Percentiles rank a stretch among this genome's conserved stretches.
Conservation (phyloP, 2,329 filamentous ascomycete species). For the Drechslerella stenobrocha region DNA sequence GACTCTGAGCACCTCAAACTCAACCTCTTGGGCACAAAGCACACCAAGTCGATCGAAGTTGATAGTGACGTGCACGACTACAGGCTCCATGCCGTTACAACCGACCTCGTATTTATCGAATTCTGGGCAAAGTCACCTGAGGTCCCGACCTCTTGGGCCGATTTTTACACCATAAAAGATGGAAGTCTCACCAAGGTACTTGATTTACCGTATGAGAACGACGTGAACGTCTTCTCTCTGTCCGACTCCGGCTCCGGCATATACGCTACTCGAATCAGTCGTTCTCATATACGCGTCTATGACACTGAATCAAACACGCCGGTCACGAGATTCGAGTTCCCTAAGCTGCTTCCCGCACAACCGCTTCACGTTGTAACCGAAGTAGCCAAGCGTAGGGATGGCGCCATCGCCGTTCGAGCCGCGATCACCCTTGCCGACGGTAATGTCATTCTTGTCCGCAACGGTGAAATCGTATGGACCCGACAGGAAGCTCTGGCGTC, state of each 20-base stretch:
- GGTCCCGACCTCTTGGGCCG: conserved; percentile 63
- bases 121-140: conserved; percentile 31
- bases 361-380: conserved; percentile 76
- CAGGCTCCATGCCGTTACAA: conserved; percentile 31
- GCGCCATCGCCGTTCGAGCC: conserved; percentile 73
- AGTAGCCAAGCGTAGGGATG: conserved; percentile 70
- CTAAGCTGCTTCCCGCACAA: conserved; percentile 56
- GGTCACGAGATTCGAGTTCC: conserved; percentile 22
- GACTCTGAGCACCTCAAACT: conserved; percentile 63
- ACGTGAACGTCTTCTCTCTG: conserved; percentile 73
- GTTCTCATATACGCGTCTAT: conserved; percentile 66
- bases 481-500: conserved; percentile 81
- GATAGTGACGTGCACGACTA: conserved; percentile 28
- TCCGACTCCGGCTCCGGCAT: conserved; percentile 78
- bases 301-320: conserved; percentile 26
- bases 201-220: conserved; percentile 65
- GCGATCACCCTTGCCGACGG: conserved; percentile 67
- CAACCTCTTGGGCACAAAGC: conserved; percentile 69
- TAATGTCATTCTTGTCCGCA: conserved; percentile 82
- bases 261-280: conserved; percentile 76
- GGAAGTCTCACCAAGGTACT: conserved; percentile 69
- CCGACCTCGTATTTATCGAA: conserved; percentile 31
- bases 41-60: conserved; percentile 43
- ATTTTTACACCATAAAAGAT: conserved; percentile 80
- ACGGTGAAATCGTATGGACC: conserved; percentile 78